Percentiles rank a stretch among this genome's conserved stretches.
phyloP scores from a whole-genome alignment of 2,329 filamentous ascomycete genomes.

The Hysterium pulicare region DNA sequence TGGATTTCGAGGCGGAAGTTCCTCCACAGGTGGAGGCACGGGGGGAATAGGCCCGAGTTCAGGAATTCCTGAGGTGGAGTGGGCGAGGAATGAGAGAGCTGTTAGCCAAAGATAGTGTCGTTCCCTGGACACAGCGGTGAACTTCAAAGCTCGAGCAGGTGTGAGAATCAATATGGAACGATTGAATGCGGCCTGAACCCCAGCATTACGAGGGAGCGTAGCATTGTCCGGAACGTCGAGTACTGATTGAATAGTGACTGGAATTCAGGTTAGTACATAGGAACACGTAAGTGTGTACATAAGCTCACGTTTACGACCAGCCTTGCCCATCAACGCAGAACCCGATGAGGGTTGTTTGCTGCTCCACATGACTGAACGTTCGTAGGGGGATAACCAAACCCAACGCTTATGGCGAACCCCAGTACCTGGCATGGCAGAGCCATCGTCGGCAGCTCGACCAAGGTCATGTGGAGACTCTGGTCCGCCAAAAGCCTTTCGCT shows the following conservation, averaged over 20 bases:
- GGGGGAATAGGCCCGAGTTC: constrained; percentile 60
- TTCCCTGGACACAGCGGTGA: constrained; percentile 78
- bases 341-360: constrained; percentile 92
- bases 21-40: constrained; percentile 25
- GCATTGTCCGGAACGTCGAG: constrained; percentile 96
- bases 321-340: constrained; percentile 86
- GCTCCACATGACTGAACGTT: constrained; percentile 95
- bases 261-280: constrained; percentile 2
- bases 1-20: constrained; percentile 30
- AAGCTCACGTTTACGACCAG: constrained; percentile 84
- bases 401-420: constrained; percentile 84
- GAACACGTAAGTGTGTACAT: not conserved
- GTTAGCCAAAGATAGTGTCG: constrained; percentile 95
- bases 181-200: constrained; percentile 65
- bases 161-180: constrained; percentile 94
- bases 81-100: constrained; percentile 88
- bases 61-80: constrained; percentile 77
- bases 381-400: constrained; percentile 98
- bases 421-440: constrained; percentile 63
- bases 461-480: constrained; percentile 53
- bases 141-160: constrained; percentile 89
- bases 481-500: constrained; percentile 87
- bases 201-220: constrained; percentile 68
- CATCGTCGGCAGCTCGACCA: constrained; percentile 53
- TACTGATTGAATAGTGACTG: constrained; percentile 93